phyloP scores from a whole-genome alignment of 2,329 filamentous ascomycete species.

The Chalaropsis thielavioides region DNA sequence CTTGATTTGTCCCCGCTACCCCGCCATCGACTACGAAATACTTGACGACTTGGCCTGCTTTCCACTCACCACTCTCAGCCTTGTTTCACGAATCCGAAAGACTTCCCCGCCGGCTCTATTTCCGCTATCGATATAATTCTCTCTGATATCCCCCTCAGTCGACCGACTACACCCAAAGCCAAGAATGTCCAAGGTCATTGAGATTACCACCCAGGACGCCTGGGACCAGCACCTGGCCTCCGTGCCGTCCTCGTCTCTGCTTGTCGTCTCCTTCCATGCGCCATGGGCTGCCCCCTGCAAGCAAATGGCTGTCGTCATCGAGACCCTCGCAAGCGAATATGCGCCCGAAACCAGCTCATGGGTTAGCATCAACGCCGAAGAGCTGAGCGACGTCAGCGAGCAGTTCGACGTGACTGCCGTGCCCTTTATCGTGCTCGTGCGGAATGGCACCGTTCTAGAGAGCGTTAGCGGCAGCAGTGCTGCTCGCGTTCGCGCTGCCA shows the following conservation, averaged over 20 bases:
- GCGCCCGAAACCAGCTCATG: constrained; percentile 60
- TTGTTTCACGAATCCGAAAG: background rate
- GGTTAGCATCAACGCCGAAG: constrained; percentile 86
- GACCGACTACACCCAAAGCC: background rate
- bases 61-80: background rate
- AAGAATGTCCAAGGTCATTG: constrained; percentile 60
- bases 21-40: constrained; percentile 6
- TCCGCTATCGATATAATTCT: background rate
- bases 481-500: constrained; percentile 65
- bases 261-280: constrained; percentile 87
- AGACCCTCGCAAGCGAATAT: constrained; percentile 76
- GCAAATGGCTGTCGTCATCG: constrained; percentile 80
- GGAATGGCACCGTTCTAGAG: constrained; percentile 61
- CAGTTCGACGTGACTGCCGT: constrained; percentile 89
- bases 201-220: constrained; percentile 58
- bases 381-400: constrained; percentile 82
- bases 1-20: constrained; percentile 8
- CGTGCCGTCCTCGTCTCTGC: constrained; percentile 54
- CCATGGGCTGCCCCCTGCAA: constrained; percentile 93
- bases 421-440: constrained; percentile 75
- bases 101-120: background rate
- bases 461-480: constrained; percentile 84
- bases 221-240: constrained; percentile 56
- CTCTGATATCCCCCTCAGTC: background rate
- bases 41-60: background rate